Conservation (phyloP, 306 rosid genomes). For the Quercus engelmannii region DNA sequence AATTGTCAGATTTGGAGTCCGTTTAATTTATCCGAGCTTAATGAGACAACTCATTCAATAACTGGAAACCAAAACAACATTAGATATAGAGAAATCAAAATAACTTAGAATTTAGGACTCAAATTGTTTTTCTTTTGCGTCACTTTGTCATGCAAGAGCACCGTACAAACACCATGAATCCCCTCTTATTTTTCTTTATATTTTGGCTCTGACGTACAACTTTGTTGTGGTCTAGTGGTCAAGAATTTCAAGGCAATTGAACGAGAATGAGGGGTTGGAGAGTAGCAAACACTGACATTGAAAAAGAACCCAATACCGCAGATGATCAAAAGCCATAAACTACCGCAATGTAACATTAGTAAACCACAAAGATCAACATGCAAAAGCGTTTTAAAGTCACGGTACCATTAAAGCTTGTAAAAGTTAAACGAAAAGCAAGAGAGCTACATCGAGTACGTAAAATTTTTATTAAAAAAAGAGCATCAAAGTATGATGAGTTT, state of each 20-base stretch:
- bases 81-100: neutral
- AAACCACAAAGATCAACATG: neutral
- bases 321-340: neutral
- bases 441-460: neutral
- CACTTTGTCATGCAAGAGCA: neutral
- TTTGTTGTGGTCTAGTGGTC: no score
- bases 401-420: neutral
- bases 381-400: neutral
- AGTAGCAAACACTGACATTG: no score
- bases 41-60: neutral
- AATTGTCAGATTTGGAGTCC: neutral
- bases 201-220: no score
- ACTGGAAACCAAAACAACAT: neutral
- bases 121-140: neutral
- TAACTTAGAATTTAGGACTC: neutral
- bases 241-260: no score
- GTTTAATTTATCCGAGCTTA: neutral
- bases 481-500: neutral
- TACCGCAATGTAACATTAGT: neutral
- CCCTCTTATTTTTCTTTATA: no score
- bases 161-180: neutral
- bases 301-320: neutral
- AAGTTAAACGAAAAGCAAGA: neutral
- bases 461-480: neutral
- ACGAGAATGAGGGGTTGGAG: no score